A percentile compares a stretch with the other conserved stretches of the same genome.
Evolutionary conservation across 2,329 filamentous ascomycete genomes (phyloP).

Genomic region (Peltaster fructicola): DNA sequence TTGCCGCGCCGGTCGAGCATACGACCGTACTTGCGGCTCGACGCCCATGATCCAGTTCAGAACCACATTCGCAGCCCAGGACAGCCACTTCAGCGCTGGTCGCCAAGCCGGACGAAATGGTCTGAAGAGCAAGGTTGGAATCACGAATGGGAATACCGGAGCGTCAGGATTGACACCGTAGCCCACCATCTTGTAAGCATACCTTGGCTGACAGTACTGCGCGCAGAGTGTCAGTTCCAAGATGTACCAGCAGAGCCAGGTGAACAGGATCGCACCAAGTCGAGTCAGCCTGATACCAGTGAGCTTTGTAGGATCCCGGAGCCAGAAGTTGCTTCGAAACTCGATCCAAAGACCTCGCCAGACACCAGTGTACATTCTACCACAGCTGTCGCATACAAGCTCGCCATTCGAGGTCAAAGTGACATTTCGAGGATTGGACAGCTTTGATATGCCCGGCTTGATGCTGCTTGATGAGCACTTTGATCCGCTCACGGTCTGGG

Average conservation of each 20-base stretch:
- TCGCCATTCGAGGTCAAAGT: conserved; percentile 1
- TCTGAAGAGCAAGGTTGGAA: conserved; percentile 35
- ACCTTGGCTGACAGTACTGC: conserved; percentile 33
- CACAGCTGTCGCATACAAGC: conserved; percentile 11
- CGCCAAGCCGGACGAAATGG: conserved; percentile 20
- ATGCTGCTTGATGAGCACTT: conserved; percentile 9
- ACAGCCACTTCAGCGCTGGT: conserved; percentile 13
- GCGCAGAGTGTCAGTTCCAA: conserved; percentile 11
- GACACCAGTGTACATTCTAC: conserved; percentile 10
- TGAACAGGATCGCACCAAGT: conserved; percentile 23
- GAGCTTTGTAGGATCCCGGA: conserved; percentile 6
- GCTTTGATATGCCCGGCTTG: neutral
- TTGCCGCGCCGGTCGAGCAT: neutral
- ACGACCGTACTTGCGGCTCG: no score
- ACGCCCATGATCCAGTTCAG: neutral
- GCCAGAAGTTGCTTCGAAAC: conserved; percentile 14
- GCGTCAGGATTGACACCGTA: conserved; percentile 34
- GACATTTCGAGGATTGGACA: neutral
- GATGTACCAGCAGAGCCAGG: conserved; percentile 31
- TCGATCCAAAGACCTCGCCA: conserved; percentile 16
- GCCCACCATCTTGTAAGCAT: conserved; percentile 30
- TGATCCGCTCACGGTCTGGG: conserved; percentile 24
- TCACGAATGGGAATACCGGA: conserved; percentile 36
- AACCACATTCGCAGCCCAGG: no score
- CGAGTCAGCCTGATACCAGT: conserved; percentile 21